Evolutionary conservation across 768 basidiomycete genomes (phyloP).

Genomic region (Coprinopsis sp.): DNA sequence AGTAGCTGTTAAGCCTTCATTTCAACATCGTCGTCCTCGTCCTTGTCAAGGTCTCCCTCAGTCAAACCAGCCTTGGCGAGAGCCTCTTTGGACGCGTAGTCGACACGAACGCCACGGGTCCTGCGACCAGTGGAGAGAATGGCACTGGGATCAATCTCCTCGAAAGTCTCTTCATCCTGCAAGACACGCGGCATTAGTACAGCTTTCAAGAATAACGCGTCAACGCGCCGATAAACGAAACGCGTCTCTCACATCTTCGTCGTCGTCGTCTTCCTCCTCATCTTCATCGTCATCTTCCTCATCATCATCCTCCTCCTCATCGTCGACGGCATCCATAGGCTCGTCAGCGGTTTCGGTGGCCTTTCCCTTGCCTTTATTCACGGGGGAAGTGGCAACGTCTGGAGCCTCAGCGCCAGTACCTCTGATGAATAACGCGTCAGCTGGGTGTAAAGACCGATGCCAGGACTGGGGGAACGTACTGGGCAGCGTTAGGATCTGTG

Average conservation of each 20-base stretch:
- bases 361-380: conserved; percentile 52
- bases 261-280: conserved; percentile 40
- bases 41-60: conserved; percentile 28
- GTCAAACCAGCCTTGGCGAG: conserved; percentile 51
- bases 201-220: conserved; percentile 15
- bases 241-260: conserved; percentile 34
- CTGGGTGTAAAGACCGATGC: not conserved
- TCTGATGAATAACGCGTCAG: conserved; percentile 24
- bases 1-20: conserved; percentile 30
- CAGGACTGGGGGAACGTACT: conserved; percentile 27
- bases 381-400: conserved; percentile 11
- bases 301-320: conserved; percentile 44
- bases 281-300: conserved; percentile 47
- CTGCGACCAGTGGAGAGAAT: conserved; percentile 55
- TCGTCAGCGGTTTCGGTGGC: conserved; percentile 34
- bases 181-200: conserved; percentile 4
- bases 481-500: conserved; percentile 36
- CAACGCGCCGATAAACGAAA: conserved; percentile 14
- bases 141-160: conserved; percentile 56
- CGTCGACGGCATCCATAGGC: conserved; percentile 41
- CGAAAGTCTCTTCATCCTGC: conserved; percentile 40
- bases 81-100: conserved; percentile 75
- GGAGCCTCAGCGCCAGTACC: conserved; percentile 19
- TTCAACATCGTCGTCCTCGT: conserved; percentile 32
- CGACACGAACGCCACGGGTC: conserved; percentile 69